phyloP scores from a whole-genome alignment of 306 rosid species.

The Pyrus betulifolia region DNA sequence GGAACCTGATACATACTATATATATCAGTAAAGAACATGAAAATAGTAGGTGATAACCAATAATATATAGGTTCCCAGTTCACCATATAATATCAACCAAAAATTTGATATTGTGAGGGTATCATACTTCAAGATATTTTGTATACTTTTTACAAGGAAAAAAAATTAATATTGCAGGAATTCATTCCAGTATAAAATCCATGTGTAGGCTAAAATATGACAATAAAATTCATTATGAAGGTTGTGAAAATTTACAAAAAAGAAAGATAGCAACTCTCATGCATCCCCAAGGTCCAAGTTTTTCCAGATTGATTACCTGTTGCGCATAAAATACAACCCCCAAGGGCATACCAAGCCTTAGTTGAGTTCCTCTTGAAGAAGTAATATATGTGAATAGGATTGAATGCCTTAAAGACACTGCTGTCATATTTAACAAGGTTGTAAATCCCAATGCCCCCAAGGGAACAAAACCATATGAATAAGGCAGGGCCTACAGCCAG shows the following conservation, averaged over 20 bases:
- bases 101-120: neutral
- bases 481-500: constrained; percentile 92
- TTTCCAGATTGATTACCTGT: constrained; percentile 55
- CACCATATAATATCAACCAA: neutral
- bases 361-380: constrained; percentile 91
- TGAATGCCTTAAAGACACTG: constrained; percentile 74
- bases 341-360: constrained; percentile 93
- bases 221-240: neutral
- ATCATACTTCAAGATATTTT: neutral
- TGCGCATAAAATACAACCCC: constrained; percentile 95
- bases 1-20: constrained; percentile 59
- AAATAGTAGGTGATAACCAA: neutral
- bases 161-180: neutral
- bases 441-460: constrained; percentile 76
- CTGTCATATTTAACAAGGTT: constrained; percentile 73
- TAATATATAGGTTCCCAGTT: neutral
- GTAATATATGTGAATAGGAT: constrained; percentile 82
- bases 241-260: constrained; percentile 9
- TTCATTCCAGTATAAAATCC: neutral
- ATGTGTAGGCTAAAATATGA: neutral
- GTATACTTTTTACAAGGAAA: neutral
- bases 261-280: neutral
- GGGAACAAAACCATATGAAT: constrained; percentile 90
- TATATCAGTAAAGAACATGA: constrained; percentile 5
- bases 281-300: constrained; percentile 14